A percentile compares a stretch with the other conserved stretches of the same genome.
These are phyloP conservation scores for Barnettozyma pratensis DNA, from an alignment of 805 yeast genomes.

Conservation along the genomic window DNA sequence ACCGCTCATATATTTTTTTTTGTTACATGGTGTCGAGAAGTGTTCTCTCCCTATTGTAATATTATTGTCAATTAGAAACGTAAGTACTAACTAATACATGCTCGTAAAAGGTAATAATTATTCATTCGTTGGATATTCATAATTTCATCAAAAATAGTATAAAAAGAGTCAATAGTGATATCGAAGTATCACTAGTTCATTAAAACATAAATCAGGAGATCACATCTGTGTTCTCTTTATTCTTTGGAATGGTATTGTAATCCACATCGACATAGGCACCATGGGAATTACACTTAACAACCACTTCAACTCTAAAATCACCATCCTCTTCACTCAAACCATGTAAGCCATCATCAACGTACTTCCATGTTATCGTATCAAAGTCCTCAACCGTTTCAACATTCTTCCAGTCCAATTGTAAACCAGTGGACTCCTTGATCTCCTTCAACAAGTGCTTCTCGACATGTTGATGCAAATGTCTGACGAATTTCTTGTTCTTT, in stretches of 20 bases:
- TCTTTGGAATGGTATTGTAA: conserved; percentile 42
- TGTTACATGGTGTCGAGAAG: neutral
- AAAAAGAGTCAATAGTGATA: neutral
- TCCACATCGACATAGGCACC: conserved; percentile 65
- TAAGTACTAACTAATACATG: neutral
- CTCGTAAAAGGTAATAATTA: too few relatives aligned
- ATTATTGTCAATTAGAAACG: neutral
- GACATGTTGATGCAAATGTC: conserved; percentile 72
- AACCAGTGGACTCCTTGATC: conserved; percentile 56
- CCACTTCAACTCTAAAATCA: conserved; percentile 61
- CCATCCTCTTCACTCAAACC: conserved; percentile 32
- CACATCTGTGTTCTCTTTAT: neutral
- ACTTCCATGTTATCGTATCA: conserved; percentile 57
- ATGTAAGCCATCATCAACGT: conserved; percentile 51
- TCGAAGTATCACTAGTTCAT: neutral
- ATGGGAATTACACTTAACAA: conserved; percentile 60
- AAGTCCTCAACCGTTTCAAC: conserved; percentile 42
- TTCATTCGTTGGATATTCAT: neutral
- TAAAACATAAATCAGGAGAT: neutral
- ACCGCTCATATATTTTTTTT: conserved; percentile 52
- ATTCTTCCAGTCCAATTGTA: conserved; percentile 45
- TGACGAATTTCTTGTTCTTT: conserved; percentile 62
- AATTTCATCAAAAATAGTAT: neutral
- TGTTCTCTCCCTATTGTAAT: neutral
- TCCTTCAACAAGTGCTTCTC: conserved; percentile 66